Conservation (phyloP, 176 grass and related monocot genomes). For the Elymus sibiricus region DNA sequence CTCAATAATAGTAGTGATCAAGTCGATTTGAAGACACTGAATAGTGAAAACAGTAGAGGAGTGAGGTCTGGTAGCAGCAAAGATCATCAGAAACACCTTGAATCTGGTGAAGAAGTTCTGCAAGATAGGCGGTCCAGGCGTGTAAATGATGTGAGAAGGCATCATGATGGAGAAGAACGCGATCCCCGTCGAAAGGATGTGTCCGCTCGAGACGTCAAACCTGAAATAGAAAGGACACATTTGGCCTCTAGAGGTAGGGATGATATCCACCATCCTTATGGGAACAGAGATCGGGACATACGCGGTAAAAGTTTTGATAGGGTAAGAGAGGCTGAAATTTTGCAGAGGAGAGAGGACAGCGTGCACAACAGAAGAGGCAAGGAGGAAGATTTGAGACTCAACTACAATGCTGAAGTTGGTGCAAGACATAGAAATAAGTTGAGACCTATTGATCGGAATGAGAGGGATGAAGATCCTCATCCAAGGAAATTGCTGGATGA, state of each 20-base stretch:
- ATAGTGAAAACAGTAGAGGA: constrained; percentile 74
- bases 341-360: constrained; percentile 69
- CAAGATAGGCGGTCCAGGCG: constrained; percentile 47
- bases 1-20: constrained; percentile 41
- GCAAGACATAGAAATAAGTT: constrained; percentile 61
- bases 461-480: constrained; percentile 68
- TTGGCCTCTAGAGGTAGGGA: constrained; percentile 55
- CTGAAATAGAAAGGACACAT: constrained; percentile 41
- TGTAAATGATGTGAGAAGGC: constrained; percentile 44
- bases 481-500: constrained; percentile 69
- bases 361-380: constrained; percentile 66
- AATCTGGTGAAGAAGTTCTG: constrained; percentile 70
- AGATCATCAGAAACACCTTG: constrained; percentile 50
- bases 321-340: constrained; percentile 52
- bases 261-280: constrained; percentile 43
- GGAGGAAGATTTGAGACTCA: constrained; percentile 71
- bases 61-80: constrained; percentile 72
- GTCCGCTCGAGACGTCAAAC: constrained; percentile 31
- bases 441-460: constrained; percentile 59
- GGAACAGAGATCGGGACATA: constrained; percentile 49
- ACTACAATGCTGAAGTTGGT: constrained; percentile 57
- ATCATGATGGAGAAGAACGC: constrained; percentile 52
- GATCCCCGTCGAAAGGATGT: constrained; percentile 41
- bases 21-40: constrained; percentile 31
- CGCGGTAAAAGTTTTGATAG: constrained; percentile 84